A percentile compares a stretch with the other conserved stretches of the same genome.
Conservation (phyloP, 73 alveolate species). For the Paramecium primaurelia region DNA sequence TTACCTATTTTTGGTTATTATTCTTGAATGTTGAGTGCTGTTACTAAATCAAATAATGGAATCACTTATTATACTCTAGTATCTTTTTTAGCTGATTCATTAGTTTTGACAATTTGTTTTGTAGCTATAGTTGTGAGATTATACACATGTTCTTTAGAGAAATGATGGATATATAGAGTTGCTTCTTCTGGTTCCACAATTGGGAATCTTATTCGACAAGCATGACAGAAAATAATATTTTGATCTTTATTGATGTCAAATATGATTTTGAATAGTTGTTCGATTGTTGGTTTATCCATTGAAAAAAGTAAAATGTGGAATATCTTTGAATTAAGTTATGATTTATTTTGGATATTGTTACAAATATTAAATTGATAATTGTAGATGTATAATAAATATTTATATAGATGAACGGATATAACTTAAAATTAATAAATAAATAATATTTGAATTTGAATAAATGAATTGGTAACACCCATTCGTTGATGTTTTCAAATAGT, state of each 20-base stretch:
- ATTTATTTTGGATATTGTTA: neutral
- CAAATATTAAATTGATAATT: neutral
- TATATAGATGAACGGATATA: neutral
- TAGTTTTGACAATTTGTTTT: neutral
- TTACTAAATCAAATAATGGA: neutral
- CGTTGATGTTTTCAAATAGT: constrained; percentile 57
- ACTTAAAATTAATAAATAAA: neutral
- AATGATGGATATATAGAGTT: neutral
- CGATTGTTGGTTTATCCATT: neutral
- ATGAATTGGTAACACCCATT: constrained; percentile 64
- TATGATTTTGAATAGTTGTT: neutral
- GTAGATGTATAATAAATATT: neutral
- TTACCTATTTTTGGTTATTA: neutral
- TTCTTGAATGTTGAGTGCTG: neutral
- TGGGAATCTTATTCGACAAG: neutral
- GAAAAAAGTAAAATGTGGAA: neutral
- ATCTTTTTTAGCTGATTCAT: neutral
- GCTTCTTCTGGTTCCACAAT: neutral
- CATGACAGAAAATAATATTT: neutral
- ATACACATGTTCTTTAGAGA: neutral
- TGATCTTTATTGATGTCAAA: neutral
- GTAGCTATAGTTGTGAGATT: neutral
- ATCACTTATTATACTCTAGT: neutral
- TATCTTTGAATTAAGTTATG: neutral
- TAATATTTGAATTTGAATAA: neutral